These are phyloP conservation scores for Marvania coccoides DNA, from an alignment of 139 green algal genomes.

Conservation along the genomic window DNA sequence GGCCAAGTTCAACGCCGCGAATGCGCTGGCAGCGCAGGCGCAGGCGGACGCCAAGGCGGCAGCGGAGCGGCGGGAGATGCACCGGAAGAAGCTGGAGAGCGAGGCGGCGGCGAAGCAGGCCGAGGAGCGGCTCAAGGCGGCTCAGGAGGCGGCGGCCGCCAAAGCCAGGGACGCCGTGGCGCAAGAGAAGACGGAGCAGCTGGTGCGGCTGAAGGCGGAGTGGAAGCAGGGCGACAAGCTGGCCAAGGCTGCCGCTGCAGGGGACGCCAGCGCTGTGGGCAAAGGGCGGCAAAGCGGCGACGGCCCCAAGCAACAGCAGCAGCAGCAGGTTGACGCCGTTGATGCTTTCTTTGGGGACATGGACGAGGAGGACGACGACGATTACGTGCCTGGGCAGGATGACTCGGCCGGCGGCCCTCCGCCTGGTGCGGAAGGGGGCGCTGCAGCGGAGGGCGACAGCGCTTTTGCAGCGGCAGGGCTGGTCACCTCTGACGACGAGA, in stretches of 20 bases:
- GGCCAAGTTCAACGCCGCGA: constrained; percentile 13
- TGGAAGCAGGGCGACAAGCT: constrained; percentile 24
- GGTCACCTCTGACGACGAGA: background rate
- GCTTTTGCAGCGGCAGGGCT: background rate
- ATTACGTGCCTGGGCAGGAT: background rate
- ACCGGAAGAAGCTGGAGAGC: background rate
- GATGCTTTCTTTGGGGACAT: constrained; percentile 38
- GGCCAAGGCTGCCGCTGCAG: constrained; percentile 18
- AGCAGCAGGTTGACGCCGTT: constrained; percentile 34
- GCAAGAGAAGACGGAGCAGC: constrained; percentile 1
- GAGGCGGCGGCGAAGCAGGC: background rate
- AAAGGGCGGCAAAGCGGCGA: background rate
- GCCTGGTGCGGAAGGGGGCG: background rate
- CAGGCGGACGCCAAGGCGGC: background rate
- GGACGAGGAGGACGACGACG: constrained; percentile 10
- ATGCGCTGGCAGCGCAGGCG: background rate
- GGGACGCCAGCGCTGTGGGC: constrained; percentile 6
- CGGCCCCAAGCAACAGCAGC: background rate
- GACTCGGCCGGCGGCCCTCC: background rate
- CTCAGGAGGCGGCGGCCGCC: constrained; percentile 13
- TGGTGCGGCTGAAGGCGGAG: constrained; percentile 25
- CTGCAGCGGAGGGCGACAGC: background rate
- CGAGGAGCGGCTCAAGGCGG: background rate
- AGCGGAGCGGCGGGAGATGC: background rate
- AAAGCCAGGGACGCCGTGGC: constrained; percentile 15